These are phyloP conservation scores for Mortierella sp. DNA, from an alignment of 371 early-diverging fungal genomes.

Conservation along the genomic window DNA sequence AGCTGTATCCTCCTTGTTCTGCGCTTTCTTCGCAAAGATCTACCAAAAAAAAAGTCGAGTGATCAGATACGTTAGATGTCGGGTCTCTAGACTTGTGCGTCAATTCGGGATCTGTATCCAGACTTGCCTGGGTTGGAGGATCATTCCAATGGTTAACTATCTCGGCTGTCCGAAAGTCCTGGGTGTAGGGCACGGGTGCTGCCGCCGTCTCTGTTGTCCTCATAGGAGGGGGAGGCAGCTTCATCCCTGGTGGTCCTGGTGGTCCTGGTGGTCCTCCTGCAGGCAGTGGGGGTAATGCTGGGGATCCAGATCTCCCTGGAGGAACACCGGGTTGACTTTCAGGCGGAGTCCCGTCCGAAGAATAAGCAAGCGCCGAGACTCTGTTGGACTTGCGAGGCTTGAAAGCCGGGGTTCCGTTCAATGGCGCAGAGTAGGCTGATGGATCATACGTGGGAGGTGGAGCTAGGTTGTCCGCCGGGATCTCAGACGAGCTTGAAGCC, in stretches of 20 bases:
- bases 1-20: constrained; percentile 15
- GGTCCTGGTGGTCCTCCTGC: constrained; percentile 33
- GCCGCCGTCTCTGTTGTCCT: constrained; percentile 10
- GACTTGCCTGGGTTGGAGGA: constrained; percentile 59
- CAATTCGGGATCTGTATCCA: too few species aligned
- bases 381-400: constrained; percentile 48
- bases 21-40: constrained; percentile 48
- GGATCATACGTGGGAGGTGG: constrained; percentile 30
- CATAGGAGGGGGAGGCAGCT: constrained; percentile 43
- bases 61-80: not conserved
- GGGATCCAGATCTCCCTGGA: constrained; percentile 7
- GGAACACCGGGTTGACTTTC: not conserved
- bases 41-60: constrained; percentile 6
- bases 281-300: constrained; percentile 15
- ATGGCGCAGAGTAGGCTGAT: constrained; percentile 28
- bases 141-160: constrained; percentile 66
- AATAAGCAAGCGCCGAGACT: constrained; percentile 37
- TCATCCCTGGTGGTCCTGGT: constrained; percentile 17
- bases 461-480: constrained; percentile 1
- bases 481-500: not conserved
- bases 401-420: constrained; percentile 30
- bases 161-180: constrained; percentile 58
- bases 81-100: too few species aligned
- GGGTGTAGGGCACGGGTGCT: constrained; percentile 35
- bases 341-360: constrained; percentile 13